Evolutionary conservation across 1,284 basidiomycete genomes (phyloP), one percentile per base, ranked within the genome.

Genomic region (Moesziomyces sp.): DNA sequence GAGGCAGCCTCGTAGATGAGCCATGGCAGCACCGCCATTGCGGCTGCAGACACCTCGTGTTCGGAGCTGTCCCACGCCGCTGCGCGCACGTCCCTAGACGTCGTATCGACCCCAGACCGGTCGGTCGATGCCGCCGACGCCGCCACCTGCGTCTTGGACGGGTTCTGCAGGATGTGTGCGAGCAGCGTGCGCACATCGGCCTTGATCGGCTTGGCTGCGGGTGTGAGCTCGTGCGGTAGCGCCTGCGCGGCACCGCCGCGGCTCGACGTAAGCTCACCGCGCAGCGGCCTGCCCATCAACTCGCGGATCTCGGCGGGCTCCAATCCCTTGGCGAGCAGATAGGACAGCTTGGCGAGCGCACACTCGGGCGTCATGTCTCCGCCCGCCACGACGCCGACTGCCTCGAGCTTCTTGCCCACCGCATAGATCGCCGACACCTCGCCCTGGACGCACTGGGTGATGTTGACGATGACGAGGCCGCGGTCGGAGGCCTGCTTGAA

Each of bases 351-450:
- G 13, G 92, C 89, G 35, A 96, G 88, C 8, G 93, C 93, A 72
- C 93, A 93, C 91, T 97, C 94, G 14, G 93, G 92, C 1, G 94
- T 96, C 94, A 97, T 96, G 83, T 97, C 94, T 13, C 73, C 76
- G 3, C 79, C 79, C 2, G 77, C 75, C 4, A 80, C 78, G 24
- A 80, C 78, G 2, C 77, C 77, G 3, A 81, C 78, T 14, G 59
- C 67, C 18, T 90, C 86, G 8, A 97, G 86, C 5, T 89, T 89
- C 70, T 90, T 88, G 7, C 93, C 93, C 16, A 92, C 91, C 80
- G 92, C 92, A 77, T 96, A 95, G 48, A 85, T 84, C 23, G 82
- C 83, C 40, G 76, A 77, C n/a, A 76, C 53, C 46, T 81, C 72
- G 35, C 79, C 76, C 81, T 92, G 93, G 16, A 90, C 84, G 81